These are phyloP conservation scores for Heterobasidion parviporum DNA, from an alignment of 1,284 basidiomycete genomes.

Conservation along the genomic window DNA sequence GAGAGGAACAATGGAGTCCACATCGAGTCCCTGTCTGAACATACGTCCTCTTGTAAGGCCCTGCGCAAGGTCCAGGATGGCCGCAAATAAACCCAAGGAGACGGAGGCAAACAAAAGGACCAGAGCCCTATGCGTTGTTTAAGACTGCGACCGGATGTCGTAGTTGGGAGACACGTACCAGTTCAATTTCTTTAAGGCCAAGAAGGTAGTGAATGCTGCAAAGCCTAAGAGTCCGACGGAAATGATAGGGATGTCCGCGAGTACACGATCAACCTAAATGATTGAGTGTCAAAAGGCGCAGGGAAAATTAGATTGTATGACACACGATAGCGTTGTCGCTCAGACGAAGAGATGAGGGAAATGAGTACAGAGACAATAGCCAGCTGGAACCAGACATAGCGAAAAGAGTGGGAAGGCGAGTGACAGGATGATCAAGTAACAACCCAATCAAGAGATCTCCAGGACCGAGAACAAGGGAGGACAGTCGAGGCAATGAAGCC, in stretches of 20 bases:
- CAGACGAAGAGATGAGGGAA: constrained; percentile 11
- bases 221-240: constrained; percentile 59
- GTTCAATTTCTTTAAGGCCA: constrained; percentile 47
- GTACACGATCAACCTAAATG: constrained; percentile 22
- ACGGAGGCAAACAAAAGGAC: constrained; percentile 49
- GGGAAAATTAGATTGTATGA: not conserved
- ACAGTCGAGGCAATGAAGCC: constrained; percentile 1
- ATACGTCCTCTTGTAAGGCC: constrained; percentile 34
- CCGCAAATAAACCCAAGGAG: constrained; percentile 52
- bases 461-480: constrained; percentile 2
- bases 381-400: constrained; percentile 2
- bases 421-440: not conserved
- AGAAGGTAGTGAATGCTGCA: constrained; percentile 53
- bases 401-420: not conserved
- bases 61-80: constrained; percentile 57
- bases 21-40: constrained; percentile 12
- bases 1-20: constrained; percentile 20
- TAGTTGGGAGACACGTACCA: constrained; percentile 32
- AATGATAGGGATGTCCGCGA: constrained; percentile 63
- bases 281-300: constrained; percentile 2
- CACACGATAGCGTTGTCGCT: constrained; percentile 18
- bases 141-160: not conserved
- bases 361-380: constrained; percentile 8
- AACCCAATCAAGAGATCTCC: constrained; percentile 3
- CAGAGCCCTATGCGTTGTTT: constrained; percentile 29